Percentiles rank a stretch among this genome's conserved stretches.
Evolutionary conservation across 2,329 filamentous ascomycete species (phyloP).

Genomic region (Chrysosphaeria jannelii): DNA sequence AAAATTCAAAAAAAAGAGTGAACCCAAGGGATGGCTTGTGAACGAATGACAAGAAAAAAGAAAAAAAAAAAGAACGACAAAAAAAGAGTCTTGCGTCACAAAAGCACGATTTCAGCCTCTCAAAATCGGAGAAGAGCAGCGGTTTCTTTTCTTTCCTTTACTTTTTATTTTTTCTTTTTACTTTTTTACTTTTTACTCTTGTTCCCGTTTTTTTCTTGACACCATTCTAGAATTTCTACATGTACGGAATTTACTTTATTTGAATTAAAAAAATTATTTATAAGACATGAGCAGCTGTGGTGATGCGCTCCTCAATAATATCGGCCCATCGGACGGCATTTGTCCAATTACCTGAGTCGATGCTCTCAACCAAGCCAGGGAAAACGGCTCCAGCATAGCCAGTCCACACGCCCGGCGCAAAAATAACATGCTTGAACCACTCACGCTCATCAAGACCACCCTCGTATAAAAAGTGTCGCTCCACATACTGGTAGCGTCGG

Average conservation of each 20-base stretch:
- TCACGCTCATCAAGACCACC: constrained; percentile 46
- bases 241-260: no score
- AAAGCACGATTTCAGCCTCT: no score
- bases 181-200: background rate
- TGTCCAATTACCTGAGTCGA: constrained; percentile 24
- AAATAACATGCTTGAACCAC: constrained; percentile 48
- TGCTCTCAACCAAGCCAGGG: constrained; percentile 29
- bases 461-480: constrained; percentile 49
- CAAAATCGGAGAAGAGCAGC: no score
- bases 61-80: no score
- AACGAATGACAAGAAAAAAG: no score
- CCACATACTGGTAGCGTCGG: constrained; percentile 54
- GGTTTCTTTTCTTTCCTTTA: background rate
- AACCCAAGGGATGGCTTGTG: no score
- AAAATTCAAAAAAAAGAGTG: no score
- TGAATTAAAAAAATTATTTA: no score
- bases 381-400: constrained; percentile 55
- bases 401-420: constrained; percentile 52
- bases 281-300: constrained; percentile 17
- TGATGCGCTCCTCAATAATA: constrained; percentile 23
- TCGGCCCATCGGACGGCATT: constrained; percentile 27
- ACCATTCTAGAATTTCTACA: no score
- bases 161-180: background rate
- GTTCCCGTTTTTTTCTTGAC: background rate
- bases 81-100: no score